Evolutionary conservation across 2,329 filamentous ascomycete species (phyloP).

Genomic region (Sporothrix luriei): DNA sequence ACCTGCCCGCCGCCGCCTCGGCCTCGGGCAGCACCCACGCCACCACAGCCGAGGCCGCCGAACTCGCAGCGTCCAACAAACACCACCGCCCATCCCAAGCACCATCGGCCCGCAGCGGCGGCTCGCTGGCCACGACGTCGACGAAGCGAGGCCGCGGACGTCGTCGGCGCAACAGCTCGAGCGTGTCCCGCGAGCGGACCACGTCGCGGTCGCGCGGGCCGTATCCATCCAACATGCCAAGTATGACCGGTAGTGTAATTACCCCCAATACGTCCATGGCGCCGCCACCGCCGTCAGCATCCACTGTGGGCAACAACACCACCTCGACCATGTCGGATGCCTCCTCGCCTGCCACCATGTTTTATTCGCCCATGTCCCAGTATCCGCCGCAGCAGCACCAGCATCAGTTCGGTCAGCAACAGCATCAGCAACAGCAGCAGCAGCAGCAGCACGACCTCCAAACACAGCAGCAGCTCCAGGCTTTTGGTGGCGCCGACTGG

Average conservation of each 20-base stretch:
- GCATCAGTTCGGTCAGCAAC: conserved; percentile 17
- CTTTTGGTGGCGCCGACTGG: conserved; percentile 31
- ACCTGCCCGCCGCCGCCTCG: conserved; percentile 17
- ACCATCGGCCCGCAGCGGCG: not conserved
- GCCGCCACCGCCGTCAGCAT: not conserved
- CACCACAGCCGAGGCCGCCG: conserved; percentile 1
- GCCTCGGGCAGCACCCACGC: not conserved
- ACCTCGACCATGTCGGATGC: conserved; percentile 1
- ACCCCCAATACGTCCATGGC: conserved; percentile 12
- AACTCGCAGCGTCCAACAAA: conserved; percentile 1
- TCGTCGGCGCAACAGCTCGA: conserved; percentile 25
- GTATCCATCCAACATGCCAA: not conserved
- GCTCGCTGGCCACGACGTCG: not conserved
- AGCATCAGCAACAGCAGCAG: conserved; percentile 7
- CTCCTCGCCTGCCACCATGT: conserved; percentile 14
- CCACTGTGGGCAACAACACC: not conserved
- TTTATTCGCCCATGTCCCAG: conserved; percentile 18
- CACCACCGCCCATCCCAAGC: not conserved
- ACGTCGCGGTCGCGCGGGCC: conserved; percentile 5
- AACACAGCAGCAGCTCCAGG: conserved; percentile 26
- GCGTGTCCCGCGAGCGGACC: conserved; percentile 20
- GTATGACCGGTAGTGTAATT: not conserved
- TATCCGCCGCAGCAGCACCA: conserved; percentile 22
- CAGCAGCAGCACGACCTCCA: conserved; percentile 24
- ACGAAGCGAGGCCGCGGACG: conserved; percentile 17